Evolutionary conservation across 2,329 filamentous ascomycete species (phyloP).

Genomic region (Apiospora aurea): DNA sequence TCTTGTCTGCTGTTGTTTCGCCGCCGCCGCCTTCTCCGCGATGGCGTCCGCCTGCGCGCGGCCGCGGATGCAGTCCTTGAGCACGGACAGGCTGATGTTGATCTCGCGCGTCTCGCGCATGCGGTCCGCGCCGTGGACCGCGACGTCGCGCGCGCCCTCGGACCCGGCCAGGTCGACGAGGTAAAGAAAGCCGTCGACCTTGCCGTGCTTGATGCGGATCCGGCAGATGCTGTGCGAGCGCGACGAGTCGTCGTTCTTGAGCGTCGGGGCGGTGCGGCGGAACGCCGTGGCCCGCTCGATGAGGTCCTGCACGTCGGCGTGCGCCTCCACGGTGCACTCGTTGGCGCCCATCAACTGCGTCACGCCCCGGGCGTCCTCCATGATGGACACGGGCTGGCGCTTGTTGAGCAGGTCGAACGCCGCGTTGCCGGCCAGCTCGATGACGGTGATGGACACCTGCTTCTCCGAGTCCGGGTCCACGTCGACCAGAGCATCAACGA

Average conservation of each 20-base stretch:
- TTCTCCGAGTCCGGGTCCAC: slow-evolving; percentile 35
- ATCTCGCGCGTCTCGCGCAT: slow-evolving; percentile 57
- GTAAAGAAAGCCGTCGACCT: slow-evolving; percentile 51
- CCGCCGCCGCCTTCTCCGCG: too few relatives aligned
- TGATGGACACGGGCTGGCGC: slow-evolving; percentile 49
- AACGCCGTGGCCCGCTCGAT: slow-evolving; percentile 49
- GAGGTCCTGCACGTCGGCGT: slow-evolving; percentile 39
- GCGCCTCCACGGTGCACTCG: slow-evolving; percentile 45
- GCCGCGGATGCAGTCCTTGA: slow-evolving; percentile 61
- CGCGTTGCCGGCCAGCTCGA: slow-evolving; percentile 49
- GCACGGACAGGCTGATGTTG: slow-evolving; percentile 55
- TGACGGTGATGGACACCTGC: slow-evolving; percentile 45
- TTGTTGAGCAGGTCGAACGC: slow-evolving; percentile 50
- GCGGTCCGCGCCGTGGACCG: slow-evolving; percentile 48
- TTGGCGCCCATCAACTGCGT: slow-evolving; percentile 52
- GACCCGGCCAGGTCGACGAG: slow-evolving; percentile 56
- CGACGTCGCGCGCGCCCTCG: slow-evolving; percentile 53
- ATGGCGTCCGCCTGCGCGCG: slow-evolving; percentile 46
- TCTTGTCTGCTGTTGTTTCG: too few relatives aligned
- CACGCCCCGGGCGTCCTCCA: slow-evolving; percentile 53
- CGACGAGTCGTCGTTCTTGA: slow-evolving; percentile 56
- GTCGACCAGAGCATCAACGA: slow-evolving; percentile 45
- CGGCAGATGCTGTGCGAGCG: slow-evolving; percentile 58
- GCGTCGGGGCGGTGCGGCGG: slow-evolving; percentile 50
- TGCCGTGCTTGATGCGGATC: slow-evolving; percentile 48